These are phyloP conservation scores for Aspergillus transmontanensis DNA, from an alignment of 2,329 filamentous ascomycete genomes.

Conservation along the genomic window DNA sequence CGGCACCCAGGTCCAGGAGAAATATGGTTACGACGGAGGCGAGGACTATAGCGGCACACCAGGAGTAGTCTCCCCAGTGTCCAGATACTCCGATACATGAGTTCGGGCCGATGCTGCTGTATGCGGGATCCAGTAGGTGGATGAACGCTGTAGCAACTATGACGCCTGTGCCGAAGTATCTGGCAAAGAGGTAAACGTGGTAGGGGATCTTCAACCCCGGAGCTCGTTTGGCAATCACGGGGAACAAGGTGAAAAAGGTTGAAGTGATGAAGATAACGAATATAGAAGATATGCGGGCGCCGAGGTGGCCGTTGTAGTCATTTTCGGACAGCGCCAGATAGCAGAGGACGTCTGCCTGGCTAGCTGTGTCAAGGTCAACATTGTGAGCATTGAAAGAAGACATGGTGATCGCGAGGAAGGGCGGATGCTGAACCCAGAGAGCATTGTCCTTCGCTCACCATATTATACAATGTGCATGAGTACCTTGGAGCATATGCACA, in stretches of 20 bases:
- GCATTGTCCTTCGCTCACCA: background rate
- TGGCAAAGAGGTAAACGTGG: constrained; percentile 50
- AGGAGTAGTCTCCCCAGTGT: constrained; percentile 54
- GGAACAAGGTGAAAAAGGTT: constrained; percentile 47
- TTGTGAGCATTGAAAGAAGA: constrained; percentile 40
- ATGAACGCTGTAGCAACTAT: constrained; percentile 52
- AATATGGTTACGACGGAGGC: constrained; percentile 54
- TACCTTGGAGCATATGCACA: constrained; percentile 4
- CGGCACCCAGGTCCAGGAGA: constrained; percentile 53
- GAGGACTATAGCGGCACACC: constrained; percentile 56
- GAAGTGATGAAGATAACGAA: constrained; percentile 51
- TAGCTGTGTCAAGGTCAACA: constrained; percentile 49
- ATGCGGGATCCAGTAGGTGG: constrained; percentile 52
- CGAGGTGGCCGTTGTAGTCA: constrained; percentile 56
- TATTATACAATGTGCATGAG: background rate
- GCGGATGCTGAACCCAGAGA: background rate
- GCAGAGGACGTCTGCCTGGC: constrained; percentile 52
- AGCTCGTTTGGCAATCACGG: constrained; percentile 47
- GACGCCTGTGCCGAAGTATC: constrained; percentile 52
- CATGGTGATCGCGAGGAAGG: constrained; percentile 14
- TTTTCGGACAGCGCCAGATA: constrained; percentile 51
- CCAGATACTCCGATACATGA: constrained; percentile 58
- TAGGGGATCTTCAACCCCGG: constrained; percentile 43
- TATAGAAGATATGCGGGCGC: constrained; percentile 46
- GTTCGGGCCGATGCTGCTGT: constrained; percentile 47